These are phyloP conservation scores for Hypoxylon sp. DNA, from an alignment of 2,329 filamentous ascomycete genomes.

Conservation along the genomic window DNA sequence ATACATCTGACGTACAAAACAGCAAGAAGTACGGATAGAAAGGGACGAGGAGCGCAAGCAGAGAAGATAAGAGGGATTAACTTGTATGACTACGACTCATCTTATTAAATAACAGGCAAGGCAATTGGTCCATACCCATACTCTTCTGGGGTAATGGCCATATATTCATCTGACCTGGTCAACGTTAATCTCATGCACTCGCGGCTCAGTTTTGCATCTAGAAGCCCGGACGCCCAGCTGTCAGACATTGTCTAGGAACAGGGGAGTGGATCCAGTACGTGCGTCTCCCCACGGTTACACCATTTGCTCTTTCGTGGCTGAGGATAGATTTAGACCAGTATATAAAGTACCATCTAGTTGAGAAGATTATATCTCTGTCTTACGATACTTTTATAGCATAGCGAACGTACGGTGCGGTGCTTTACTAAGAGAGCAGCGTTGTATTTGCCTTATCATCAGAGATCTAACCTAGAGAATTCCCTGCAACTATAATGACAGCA, in stretches of 20 bases:
- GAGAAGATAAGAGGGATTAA: conserved; percentile 7
- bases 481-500: conserved; percentile 29
- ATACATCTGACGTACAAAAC: conserved; percentile 25
- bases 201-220: conserved; percentile 13
- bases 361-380: not conserved
- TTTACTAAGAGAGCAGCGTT: conserved; percentile 23
- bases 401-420: conserved; percentile 1
- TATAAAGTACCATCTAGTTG: not conserved
- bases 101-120: conserved; percentile 33
- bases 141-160: conserved; percentile 19
- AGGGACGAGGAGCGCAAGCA: conserved; percentile 10
- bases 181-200: conserved; percentile 30
- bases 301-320: not conserved
- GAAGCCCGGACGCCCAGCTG: conserved; percentile 3
- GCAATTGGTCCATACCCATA: conserved; percentile 17
- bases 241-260: conserved; percentile 8
- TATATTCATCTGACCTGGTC: conserved; percentile 28
- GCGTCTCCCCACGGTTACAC: conserved; percentile 6
- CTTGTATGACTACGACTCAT: conserved; percentile 10
- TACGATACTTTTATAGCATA: not conserved
- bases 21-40: conserved; percentile 16
- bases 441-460: conserved; percentile 11
- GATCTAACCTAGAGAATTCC: conserved; percentile 27
- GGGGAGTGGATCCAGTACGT: conserved; percentile 17
- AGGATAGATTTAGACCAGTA: not conserved